Percentiles rank a stretch among this genome's conserved stretches.
These are phyloP conservation scores for Clarireedia homoeocarpa DNA, from an alignment of 2,329 filamentous ascomycete genomes.

Conservation along the genomic window DNA sequence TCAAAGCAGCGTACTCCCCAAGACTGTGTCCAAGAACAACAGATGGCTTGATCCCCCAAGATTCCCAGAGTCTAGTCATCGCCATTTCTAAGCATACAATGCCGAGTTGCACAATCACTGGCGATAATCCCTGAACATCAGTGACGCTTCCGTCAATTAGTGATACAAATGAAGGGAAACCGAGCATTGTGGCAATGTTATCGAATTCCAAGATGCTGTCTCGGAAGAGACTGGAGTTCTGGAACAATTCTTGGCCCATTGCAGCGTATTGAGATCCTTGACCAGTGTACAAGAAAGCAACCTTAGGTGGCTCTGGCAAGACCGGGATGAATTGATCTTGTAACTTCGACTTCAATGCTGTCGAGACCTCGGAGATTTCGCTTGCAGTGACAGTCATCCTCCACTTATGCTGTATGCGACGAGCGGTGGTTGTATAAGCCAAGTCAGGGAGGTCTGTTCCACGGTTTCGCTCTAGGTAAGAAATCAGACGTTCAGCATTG, in stretches of 20 bases:
- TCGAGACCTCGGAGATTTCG: slow-evolving; percentile 32
- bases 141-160: slow-evolving; percentile 5
- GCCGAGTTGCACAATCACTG: slow-evolving; percentile 5
- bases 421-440: slow-evolving; percentile 30
- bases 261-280: slow-evolving; percentile 10
- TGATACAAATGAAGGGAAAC: slow-evolving; percentile 7
- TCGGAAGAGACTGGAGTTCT: slow-evolving; percentile 1
- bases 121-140: slow-evolving; percentile 2
- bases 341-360: slow-evolving; percentile 2
- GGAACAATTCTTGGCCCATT: slow-evolving; percentile 9
- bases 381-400: slow-evolving; percentile 41
- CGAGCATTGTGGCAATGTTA: slow-evolving; percentile 5
- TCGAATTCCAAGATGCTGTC: slow-evolving; percentile 9
- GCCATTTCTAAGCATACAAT: slow-evolving; percentile 9
- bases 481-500: slow-evolving; percentile 21
- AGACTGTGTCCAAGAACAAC: slow-evolving; percentile 41
- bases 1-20: slow-evolving; percentile 53
- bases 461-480: slow-evolving; percentile 21
- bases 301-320: slow-evolving; percentile 16
- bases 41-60: slow-evolving; percentile 7
- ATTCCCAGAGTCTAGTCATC: slow-evolving; percentile 8
- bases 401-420: slow-evolving; percentile 52
- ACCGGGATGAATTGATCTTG: slow-evolving; percentile 9
- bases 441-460: slow-evolving; percentile 20
- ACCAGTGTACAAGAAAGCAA: slow-evolving; percentile 25